phyloP scores from a whole-genome alignment of 352 stramenopile genomes.

The Globisporangium polare region DNA sequence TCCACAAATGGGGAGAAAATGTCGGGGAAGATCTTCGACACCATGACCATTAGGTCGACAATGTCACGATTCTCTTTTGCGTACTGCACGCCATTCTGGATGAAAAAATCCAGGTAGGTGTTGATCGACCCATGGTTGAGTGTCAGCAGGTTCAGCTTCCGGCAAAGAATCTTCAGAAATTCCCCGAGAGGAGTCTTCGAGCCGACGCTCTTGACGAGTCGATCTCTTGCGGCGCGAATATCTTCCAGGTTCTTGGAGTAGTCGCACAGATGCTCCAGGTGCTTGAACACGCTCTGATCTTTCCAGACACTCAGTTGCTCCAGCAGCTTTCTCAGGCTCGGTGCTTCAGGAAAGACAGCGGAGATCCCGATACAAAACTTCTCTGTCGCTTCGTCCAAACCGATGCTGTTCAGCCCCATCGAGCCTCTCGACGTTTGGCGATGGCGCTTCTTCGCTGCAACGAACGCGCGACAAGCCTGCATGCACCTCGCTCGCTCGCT shows the following conservation, averaged over 20 bases:
- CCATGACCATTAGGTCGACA: slow-evolving; percentile 51
- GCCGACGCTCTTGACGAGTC: slow-evolving; percentile 71
- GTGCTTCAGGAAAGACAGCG: slow-evolving; percentile 59
- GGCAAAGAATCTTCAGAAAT: slow-evolving; percentile 81
- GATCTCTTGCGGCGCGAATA: slow-evolving; percentile 47
- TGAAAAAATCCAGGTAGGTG: slow-evolving; percentile 41
- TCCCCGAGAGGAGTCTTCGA: slow-evolving; percentile 75
- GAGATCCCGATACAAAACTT: slow-evolving; percentile 33
- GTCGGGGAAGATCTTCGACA: slow-evolving; percentile 41
- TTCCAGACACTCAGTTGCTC: slow-evolving; percentile 70
- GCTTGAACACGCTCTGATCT: slow-evolving; percentile 76
- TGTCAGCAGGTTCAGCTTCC: slow-evolving; percentile 69
- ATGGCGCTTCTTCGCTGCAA: slow-evolving; percentile 40
- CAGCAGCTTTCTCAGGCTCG: slow-evolving; percentile 48
- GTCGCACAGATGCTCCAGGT: slow-evolving; percentile 58
- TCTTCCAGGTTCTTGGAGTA: slow-evolving; percentile 44
- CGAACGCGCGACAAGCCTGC: slow-evolving; percentile 28
- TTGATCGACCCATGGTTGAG: slow-evolving; percentile 42
- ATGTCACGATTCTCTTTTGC: slow-evolving; percentile 49
- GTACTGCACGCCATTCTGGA: slow-evolving; percentile 19
- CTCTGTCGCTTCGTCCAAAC: slow-evolving; percentile 28
- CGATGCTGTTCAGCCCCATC: background rate
- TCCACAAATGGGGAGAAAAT: slow-evolving; percentile 52
- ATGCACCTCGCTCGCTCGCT: slow-evolving; percentile 58
- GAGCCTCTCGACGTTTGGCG: slow-evolving; percentile 23